Conservation (phyloP, 2,329 filamentous ascomycete genomes). For the Septoria petroselini region DNA sequence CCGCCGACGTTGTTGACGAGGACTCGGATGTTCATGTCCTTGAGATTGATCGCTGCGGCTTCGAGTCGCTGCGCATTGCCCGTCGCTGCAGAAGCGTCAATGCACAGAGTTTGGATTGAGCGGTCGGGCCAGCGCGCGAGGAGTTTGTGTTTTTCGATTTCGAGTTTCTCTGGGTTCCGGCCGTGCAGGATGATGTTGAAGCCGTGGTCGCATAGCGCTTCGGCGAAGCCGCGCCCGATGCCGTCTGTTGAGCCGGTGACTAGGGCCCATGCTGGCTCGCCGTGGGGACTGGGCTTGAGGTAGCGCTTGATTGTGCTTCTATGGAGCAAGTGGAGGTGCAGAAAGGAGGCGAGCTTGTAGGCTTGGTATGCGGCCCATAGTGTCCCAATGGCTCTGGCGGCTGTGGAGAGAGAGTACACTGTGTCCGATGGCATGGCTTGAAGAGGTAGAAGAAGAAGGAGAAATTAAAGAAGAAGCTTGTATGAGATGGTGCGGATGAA, state of each 20-base stretch:
- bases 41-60: slow-evolving; percentile 25
- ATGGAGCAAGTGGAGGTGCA: slow-evolving; percentile 30
- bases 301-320: slow-evolving; percentile 29
- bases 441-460: no score
- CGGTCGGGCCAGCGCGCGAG: slow-evolving; percentile 41
- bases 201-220: slow-evolving; percentile 51
- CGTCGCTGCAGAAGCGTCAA: slow-evolving; percentile 20
- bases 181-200: slow-evolving; percentile 60
- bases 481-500: no score
- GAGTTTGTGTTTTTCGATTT: slow-evolving; percentile 43
- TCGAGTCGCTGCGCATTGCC: slow-evolving; percentile 45
- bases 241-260: slow-evolving; percentile 53
- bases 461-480: no score
- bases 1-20: slow-evolving; percentile 59
- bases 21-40: slow-evolving; percentile 48
- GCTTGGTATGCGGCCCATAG: slow-evolving; percentile 24
- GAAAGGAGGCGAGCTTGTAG: slow-evolving; percentile 26
- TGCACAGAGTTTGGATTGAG: slow-evolving; percentile 40
- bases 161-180: slow-evolving; percentile 52
- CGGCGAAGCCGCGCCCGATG: slow-evolving; percentile 52
- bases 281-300: slow-evolving; percentile 5
- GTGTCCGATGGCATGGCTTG: background rate
- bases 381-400: slow-evolving; percentile 21
- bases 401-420: background rate
- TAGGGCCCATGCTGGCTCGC: slow-evolving; percentile 22